Base-by-base conservation (phyloP, 345 rosid species). In the Gossypium turneri region DNA sequence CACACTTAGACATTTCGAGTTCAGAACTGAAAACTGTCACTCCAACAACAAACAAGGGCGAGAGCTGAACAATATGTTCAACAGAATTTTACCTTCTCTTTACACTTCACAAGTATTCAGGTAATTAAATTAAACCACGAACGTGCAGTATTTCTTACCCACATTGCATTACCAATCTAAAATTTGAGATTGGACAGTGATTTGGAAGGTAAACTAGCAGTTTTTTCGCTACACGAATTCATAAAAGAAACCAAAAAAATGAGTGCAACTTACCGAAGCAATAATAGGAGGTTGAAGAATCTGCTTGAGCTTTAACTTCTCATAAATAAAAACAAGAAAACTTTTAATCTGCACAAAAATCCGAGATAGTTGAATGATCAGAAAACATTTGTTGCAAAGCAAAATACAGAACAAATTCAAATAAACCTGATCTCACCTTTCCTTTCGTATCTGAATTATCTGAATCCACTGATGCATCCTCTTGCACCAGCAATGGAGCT, bases 291-390 rank as follows among this genome's bases (percentile, higher is more conserved):
- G 97, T 73, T 93, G 97, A 82, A 93, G 86, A 71, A 93, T 87
- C 88, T 92, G 99, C 86, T 96, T 90, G 76, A 96, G 93, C 87
- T 93, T 96, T 86, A 96, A 84, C 81, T 90, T 96, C 65, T 93
- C 90, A 72, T 85, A 90, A 52, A 96, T 58, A 51, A 83, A 92
- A 52, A 63, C 80, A 10, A 90, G 81, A 78, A 96, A 12, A 51
- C 67, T 74, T 78, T 82, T 79, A 22, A 96, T 77, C 97, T 96
- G 88, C 80, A 86, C 53, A 38, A 75, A 24, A 73, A 61, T 13
- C 20, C 51, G 43, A 64, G 50, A 48, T 29, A 64, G 43, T 48
- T 20, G 48, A 34, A 34, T 34, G 7, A 57, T 55, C 38, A 73
- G 43, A n/a, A 66, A 34, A 76, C 38, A 22, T 25, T 56, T 13